Evolutionary conservation across 768 basidiomycete species (phyloP), one percentile per base, ranked within the genome.

Genomic region (Strobilomyces dryophilus): DNA sequence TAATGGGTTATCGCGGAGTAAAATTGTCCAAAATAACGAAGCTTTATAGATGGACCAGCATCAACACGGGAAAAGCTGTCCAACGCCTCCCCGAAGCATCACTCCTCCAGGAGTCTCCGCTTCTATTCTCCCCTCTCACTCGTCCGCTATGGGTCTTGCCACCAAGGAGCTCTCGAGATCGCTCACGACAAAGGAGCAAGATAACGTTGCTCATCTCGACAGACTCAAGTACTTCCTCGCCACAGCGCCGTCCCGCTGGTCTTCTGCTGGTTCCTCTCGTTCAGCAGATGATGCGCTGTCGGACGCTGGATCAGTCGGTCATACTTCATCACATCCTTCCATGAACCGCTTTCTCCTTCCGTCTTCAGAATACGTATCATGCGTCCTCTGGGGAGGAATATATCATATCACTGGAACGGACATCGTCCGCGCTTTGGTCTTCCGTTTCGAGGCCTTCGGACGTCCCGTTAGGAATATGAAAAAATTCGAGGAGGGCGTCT

Each of bases 331-430:
- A 2, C 89, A 92, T 66, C 88, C 88, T 7, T 82, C 83, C 24
- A 80, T 97, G 63, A 89, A 91, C 62, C 81, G 92, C 29, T 97
- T 97, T 70, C 78, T 85, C 36, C 81, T 98, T 15, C 94, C 95
- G 0, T 83, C 87, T 52, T 84, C 89, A 46, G 94, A 91, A 68
- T 87, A 85, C 62, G 90, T 98, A 39, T 84, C 88, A 6, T 98
- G 95, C 66, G 89, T 97, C 10, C 79, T 92, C 17, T 98, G 95
- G 95, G 83, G 85, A 46, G 87, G 92, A 8, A 78, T 90, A 31
- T 94, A 92, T 65, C 91, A 95, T 65, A 92, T 98, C 71, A 95
- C 94, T 3, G 95, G 95, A 31, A 98, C 95, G 7, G 95, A 98
- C 72, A 97, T 98, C 66, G 94, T 98, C 29, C 81, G 95, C 58